A percentile compares a stretch with the other conserved stretches of the same genome.
Conservation (phyloP, 768 basidiomycete species). For the Leccinum disarticulatum region DNA sequence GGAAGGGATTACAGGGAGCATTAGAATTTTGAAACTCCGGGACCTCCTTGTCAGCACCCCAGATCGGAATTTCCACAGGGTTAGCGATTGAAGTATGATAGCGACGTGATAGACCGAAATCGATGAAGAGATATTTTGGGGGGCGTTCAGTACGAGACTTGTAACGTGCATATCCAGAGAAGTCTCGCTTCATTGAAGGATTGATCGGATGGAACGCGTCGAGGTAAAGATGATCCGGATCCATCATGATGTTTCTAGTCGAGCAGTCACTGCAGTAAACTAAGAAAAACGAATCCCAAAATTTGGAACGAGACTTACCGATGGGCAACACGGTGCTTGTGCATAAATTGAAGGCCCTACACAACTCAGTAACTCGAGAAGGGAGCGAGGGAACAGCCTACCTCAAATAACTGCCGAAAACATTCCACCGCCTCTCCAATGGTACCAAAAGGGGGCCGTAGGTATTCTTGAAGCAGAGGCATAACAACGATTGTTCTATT, state of each 20-base stretch:
- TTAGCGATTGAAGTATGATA: not conserved
- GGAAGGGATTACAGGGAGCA: not conserved
- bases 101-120: not conserved
- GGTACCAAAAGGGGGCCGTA: slow-evolving; percentile 5
- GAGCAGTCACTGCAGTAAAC: not conserved
- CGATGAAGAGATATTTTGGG: not conserved
- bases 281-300: not conserved
- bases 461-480: slow-evolving; percentile 34
- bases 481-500: slow-evolving; percentile 29
- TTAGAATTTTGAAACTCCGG: not conserved
- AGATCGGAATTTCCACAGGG: not conserved
- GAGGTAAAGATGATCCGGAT: not conserved
- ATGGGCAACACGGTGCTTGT: not conserved
- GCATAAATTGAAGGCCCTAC: not conserved
- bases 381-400: not conserved
- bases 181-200: not conserved
- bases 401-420: not conserved
- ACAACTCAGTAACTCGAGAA: not conserved
- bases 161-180: not conserved
- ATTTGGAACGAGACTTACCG: not conserved
- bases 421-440: not conserved
- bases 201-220: not conserved
- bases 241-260: not conserved
- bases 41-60: not conserved
- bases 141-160: not conserved